phyloP scores from a whole-genome alignment of 371 early-diverging fungal species.

The Mucor indicus region DNA sequence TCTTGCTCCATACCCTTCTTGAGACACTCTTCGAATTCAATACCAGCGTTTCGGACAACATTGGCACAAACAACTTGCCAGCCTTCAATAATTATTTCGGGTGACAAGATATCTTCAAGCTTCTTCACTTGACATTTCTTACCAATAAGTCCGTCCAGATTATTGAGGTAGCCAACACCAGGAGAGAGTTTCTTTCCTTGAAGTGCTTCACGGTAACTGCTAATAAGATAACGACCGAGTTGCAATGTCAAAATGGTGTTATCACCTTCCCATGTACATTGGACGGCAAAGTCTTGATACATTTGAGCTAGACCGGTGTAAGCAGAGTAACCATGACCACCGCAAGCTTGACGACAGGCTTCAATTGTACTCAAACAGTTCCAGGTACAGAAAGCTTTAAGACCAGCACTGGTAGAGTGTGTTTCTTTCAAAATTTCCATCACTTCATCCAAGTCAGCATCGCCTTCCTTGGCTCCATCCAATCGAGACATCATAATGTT shows the following conservation, averaged over 20 bases:
- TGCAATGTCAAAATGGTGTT: constrained; percentile 91
- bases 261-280: constrained; percentile 93
- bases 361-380: constrained; percentile 84
- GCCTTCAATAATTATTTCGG: constrained; percentile 72
- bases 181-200: constrained; percentile 74
- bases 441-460: constrained; percentile 63
- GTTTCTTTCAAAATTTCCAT: constrained; percentile 84
- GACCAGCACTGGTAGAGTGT: constrained; percentile 88
- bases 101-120: constrained; percentile 56
- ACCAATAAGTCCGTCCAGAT: constrained; percentile 49
- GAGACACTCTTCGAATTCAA: constrained; percentile 72
- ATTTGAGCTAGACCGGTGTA: constrained; percentile 87
- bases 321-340: constrained; percentile 91
- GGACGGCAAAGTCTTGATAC: constrained; percentile 90
- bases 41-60: constrained; percentile 77
- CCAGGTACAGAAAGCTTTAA: constrained; percentile 97
- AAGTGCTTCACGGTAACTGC: constrained; percentile 75
- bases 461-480: constrained; percentile 64
- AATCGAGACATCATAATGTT: constrained; percentile 72
- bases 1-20: constrained; percentile 70
- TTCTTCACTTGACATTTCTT: constrained; percentile 53
- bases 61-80: constrained; percentile 85
- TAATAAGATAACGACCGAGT: constrained; percentile 85
- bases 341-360: constrained; percentile 87
- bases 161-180: constrained; percentile 83